Evolutionary conservation across 805 yeast genomes (phyloP).

Genomic region (Henningerozyma blattae): DNA sequence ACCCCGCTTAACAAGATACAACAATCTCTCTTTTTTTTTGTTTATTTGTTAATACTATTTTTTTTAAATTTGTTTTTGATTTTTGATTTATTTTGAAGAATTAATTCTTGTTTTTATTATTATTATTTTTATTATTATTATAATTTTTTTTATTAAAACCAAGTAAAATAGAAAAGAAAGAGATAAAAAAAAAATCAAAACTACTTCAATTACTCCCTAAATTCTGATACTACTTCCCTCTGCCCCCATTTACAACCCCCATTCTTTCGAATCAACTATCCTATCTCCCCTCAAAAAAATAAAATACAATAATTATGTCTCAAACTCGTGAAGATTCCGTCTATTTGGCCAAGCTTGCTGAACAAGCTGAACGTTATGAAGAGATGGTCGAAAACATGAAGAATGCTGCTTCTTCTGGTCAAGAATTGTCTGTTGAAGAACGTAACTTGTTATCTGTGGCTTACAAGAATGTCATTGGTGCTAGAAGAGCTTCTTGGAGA

Average conservation of each 20-base stretch:
- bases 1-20: too few relatives aligned
- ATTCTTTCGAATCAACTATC: too few relatives aligned
- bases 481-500: constrained; percentile 98
- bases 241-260: too few relatives aligned
- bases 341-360: constrained; percentile 95
- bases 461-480: constrained; percentile 94
- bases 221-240: not conserved
- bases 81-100: too few relatives aligned
- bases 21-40: too few relatives aligned
- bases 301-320: constrained; percentile 33
- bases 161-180: not conserved
- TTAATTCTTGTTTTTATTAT: too few relatives aligned
- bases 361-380: constrained; percentile 98
- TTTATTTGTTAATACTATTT: too few relatives aligned
- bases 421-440: constrained; percentile 90
- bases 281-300: too few relatives aligned
- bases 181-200: not conserved
- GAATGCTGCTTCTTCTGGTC: constrained; percentile 87
- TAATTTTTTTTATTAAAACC: not conserved
- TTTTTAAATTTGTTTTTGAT: too few relatives aligned
- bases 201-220: not conserved
- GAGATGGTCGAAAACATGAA: constrained; percentile 98
- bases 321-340: constrained; percentile 95
- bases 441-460: constrained; percentile 93
- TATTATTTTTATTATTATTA: too few relatives aligned